Evolutionary conservation across 1,284 basidiomycete genomes (phyloP), one percentile per base, ranked within the genome.

Genomic region (Cryptococcus sp.): DNA sequence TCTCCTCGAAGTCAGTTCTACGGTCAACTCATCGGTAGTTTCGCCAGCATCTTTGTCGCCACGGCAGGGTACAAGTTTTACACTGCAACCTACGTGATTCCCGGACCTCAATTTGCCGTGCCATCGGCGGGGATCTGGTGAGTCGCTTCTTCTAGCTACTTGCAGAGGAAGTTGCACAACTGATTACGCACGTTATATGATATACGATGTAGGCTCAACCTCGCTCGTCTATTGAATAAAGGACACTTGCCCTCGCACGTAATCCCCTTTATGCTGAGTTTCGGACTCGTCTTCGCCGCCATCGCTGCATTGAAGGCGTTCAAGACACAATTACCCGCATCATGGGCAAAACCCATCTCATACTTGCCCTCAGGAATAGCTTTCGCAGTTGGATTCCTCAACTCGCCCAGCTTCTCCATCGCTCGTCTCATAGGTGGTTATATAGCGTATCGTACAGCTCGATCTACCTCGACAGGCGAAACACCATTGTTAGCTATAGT

Each of bases 401-500:
- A 97, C 74, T 93, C 93, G 1, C 94, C 95, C 4, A 91, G 90
- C 7, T 98, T 98, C 80, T 92, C 91, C 5, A 83, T 98, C 52
- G 93, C 94, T 1, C 85, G 94, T 49, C 81, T 98, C 26, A 83
- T 96, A 49, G 95, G 95, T 39, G 95, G 94, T 2, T 72, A 91
- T 63, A 79, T 90, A 63, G 91, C 93, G 62, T 85, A 88, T 74
- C 75, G 57, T 86, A 87, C 77, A 81, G 85, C 72, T 17, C 81
- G 82, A 56, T 78, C 78, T 17, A 63, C 45, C 20, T 46, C 51
- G 5, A 65, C 50, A 0, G 81, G 78, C 38, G 76, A 80, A 59
- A 76, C 87, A 86, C 69, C 93, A 89, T 62, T 83, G 83, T 49
- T 81, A 29, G 71, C 94, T 50, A 89, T 98, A 66, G 86, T 98